phyloP scores from a whole-genome alignment of 768 basidiomycete species.

The Pisolithus sp. region DNA sequence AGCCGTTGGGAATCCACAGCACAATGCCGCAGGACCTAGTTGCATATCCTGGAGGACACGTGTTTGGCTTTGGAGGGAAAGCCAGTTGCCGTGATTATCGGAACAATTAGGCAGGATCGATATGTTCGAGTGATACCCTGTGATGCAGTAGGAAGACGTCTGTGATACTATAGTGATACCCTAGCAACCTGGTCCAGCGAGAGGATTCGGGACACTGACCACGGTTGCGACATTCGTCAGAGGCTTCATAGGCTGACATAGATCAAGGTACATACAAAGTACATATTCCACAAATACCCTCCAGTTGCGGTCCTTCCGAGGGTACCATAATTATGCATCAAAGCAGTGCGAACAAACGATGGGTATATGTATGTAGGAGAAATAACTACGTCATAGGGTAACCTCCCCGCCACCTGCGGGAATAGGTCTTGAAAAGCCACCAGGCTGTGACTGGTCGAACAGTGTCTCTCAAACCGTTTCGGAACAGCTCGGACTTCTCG shows the following conservation, averaged over 20 bases:
- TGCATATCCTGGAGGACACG: constrained; percentile 32
- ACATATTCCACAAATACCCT: no score
- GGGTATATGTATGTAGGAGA: no score
- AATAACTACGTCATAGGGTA: neutral
- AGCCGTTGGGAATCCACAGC: constrained; percentile 31
- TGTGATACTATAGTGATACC: no score
- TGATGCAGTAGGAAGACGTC: neutral
- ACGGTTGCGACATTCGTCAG: no score
- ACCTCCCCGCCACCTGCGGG: neutral
- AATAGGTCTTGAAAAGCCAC: constrained; percentile 22
- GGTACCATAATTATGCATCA: no score
- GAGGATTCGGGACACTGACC: no score
- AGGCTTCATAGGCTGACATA: no score
- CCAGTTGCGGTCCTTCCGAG: no score
- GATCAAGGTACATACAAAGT: no score
- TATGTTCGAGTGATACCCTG: constrained; percentile 11
- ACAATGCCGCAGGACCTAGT: constrained; percentile 31
- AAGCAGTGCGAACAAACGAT: no score
- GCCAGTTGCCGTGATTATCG: constrained; percentile 34
- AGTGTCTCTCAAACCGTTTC: constrained; percentile 27
- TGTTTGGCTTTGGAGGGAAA: constrained; percentile 33
- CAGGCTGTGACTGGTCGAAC: constrained; percentile 26
- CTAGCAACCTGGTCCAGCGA: no score
- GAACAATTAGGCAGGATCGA: constrained; percentile 15
- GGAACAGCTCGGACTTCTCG: constrained; percentile 23